These are phyloP conservation scores for cucumber (Cucumis sativus) DNA, from an alignment of 306 rosid genomes.

Conservation along the genomic window Cucumber_9930_V3 NC_026658.2:15777001-15777500, in stretches of 20 bases:
- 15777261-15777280: neutral
- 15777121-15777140: too few species aligned
- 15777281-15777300: neutral
- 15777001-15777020: too few species aligned
- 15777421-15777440: neutral
- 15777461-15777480: neutral
- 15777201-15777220: too few species aligned
- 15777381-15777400: neutral
- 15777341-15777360: constrained; percentile 3
- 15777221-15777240: neutral
- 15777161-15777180: too few species aligned
- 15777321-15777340: neutral
- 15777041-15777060: too few species aligned
- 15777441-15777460: neutral
- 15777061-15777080: too few species aligned
- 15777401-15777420: neutral
- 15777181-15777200: too few species aligned
- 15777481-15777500: neutral
- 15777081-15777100: too few species aligned
- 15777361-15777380: constrained; percentile 1
- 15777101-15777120: too few species aligned
- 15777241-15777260: neutral
- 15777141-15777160: too few species aligned
- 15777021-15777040: too few species aligned
- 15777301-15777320: neutral